Base-by-base conservation (phyloP, 805 yeast genomes). In the Ogataea wickerhamii region DNA sequence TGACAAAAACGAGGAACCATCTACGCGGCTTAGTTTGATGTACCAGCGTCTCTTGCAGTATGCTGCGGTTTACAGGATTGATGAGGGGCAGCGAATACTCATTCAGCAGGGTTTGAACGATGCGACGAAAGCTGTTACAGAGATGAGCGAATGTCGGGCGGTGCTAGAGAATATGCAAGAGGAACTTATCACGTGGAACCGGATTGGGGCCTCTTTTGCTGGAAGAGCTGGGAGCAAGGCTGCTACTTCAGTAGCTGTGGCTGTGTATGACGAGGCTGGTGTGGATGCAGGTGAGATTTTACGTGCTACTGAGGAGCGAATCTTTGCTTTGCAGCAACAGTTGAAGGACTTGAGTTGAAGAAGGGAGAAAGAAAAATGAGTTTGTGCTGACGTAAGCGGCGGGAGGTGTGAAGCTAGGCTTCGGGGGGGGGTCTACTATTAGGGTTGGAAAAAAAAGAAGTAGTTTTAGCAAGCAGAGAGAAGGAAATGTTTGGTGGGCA, bases 291-390 rank as follows among this genome's bases (percentile, higher is more conserved):
- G 64, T 18, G 71, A 66, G 26, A 44, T 69, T 36, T 71, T 78
- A 2, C 56, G 47, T 4, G 55, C 55, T 25, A 81, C 74, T 43
- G 75, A 71, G 45, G 59, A 53, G 14, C 78, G 73, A 47, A 68
- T 78, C 6, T 55, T 45, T 31, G 53, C 52, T 16, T 53, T 78
- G 25, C 75, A 76, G 40, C 47, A 43, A 14, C 61, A 68, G 36
- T 14, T 26, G 7, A 8, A 26, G 16, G 17, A 22, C 25, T n/a
- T n/a, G n/a, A n/a, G n/a, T n/a, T n/a, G n/a, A n/a, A n/a, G n/a
- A n/a, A n/a, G n/a, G n/a, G n/a, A n/a, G n/a, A n/a, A n/a, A n/a
- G n/a, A n/a, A n/a, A n/a, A n/a, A n/a, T n/a, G n/a, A n/a, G n/a
- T n/a, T n/a, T n/a, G n/a, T n/a, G n/a, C n/a, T n/a, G n/a, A n/a